A percentile compares a stretch with the other conserved stretches of the same genome.
Evolutionary conservation across 768 basidiomycete genomes (phyloP).

Genomic region (Calocera viscosa): DNA sequence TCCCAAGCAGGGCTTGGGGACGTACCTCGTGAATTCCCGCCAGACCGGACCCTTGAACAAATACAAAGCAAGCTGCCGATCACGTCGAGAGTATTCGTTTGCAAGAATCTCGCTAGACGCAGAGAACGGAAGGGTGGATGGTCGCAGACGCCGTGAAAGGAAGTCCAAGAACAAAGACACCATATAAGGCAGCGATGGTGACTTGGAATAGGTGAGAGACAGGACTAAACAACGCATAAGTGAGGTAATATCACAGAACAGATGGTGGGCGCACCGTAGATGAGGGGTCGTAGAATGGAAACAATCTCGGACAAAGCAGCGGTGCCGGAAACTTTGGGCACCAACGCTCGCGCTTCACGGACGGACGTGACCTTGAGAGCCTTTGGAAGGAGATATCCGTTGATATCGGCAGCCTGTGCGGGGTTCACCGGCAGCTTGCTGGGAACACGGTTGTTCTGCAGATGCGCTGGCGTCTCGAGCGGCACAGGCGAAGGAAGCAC

Average conservation of each 20-base stretch:
- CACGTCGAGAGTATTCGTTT: constrained; percentile 64
- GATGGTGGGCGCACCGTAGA: constrained; percentile 47
- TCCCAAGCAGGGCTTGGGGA: neutral
- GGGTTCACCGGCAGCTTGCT: constrained; percentile 21
- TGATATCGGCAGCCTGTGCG: constrained; percentile 38
- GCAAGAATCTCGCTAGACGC: constrained; percentile 43
- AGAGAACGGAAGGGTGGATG: constrained; percentile 40
- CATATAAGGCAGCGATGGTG: constrained; percentile 47
- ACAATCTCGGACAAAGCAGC: constrained; percentile 43
- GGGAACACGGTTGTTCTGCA: constrained; percentile 59
- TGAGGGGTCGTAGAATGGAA: constrained; percentile 59
- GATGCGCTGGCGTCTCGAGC: constrained; percentile 55
- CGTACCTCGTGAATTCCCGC: constrained; percentile 61
- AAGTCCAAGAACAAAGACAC: constrained; percentile 56
- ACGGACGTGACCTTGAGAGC: constrained; percentile 62
- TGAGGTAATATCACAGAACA: neutral
- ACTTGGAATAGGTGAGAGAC: constrained; percentile 27
- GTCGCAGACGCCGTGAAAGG: constrained; percentile 61
- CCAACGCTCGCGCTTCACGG: constrained; percentile 24
- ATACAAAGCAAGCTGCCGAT: constrained; percentile 73
- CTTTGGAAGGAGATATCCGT: constrained; percentile 68
- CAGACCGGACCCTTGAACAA: constrained; percentile 77
- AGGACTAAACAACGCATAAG: constrained; percentile 32
- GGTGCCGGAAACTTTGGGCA: neutral
- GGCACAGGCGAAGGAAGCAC: constrained; percentile 44